Conservation (phyloP, 768 basidiomycete species). For the Xanthoconium purpureum region DNA sequence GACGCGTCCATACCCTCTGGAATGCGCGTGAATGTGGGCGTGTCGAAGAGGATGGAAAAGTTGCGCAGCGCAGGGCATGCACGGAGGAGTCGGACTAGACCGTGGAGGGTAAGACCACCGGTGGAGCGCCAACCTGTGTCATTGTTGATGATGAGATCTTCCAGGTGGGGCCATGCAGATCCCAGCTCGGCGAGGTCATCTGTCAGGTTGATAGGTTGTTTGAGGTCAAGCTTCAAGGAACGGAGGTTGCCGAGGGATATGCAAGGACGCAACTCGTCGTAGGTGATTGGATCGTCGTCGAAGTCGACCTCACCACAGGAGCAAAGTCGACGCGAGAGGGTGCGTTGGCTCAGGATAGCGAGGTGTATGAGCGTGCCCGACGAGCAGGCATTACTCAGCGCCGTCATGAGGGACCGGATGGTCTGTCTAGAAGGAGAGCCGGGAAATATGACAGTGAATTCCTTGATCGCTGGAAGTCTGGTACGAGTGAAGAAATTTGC, state of each 20-base stretch:
- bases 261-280: conserved; percentile 1
- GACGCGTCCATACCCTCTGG: conserved; percentile 2
- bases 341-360: background rate
- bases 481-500: background rate
- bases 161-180: conserved; percentile 1
- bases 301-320: background rate
- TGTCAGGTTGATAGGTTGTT: background rate
- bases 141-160: background rate
- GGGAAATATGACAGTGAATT: background rate
- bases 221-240: background rate
- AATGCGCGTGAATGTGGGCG: background rate
- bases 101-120: background rate
- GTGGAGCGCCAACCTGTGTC: background rate
- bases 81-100: conserved; percentile 4
- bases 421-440: background rate
- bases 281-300: background rate
- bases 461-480: background rate
- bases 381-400: background rate
- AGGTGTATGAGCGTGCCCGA: background rate
- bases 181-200: background rate
- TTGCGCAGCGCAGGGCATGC: background rate
- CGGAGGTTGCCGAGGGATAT: background rate
- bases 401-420: background rate
- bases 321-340: background rate
- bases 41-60: background rate